Evolutionary conservation across 805 yeast species (phyloP), one percentile per base, ranked within the genome.

Genomic region (Pichia californica): DNA sequence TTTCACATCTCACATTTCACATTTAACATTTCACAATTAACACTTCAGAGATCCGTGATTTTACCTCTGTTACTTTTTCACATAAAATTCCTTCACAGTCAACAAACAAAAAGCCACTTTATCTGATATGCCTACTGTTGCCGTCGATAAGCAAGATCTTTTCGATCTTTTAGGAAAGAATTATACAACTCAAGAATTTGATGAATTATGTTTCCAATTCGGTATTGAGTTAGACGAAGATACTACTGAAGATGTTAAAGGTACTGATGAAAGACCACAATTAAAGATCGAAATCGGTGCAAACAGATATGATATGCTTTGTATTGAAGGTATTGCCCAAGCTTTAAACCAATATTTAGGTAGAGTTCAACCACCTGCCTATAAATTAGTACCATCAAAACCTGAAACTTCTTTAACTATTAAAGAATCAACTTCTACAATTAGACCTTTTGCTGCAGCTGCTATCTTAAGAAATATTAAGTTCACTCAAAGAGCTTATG

Each of bases 171-270:
- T 93, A 50, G 98, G 75, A 31, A 70, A 70, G 49, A 60, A 66
- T 40, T 80, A 79, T 61, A 76, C 96, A 56, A 84, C 93, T 53
- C 79, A 88, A 56, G 99, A 91, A 61, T 89, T 93, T 56, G 99
- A 93, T 62, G 97, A 89, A 67, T 77, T 93, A 54, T 93, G 98
- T 70, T 93, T 93, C 71, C 94, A 91, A 60, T 93, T 89, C 56
- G 99, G 99, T 57, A 81, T 93, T 54, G 99, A 93, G 70, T 76
- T 93, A 49, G 99, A 93, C 64, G 99, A 94, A 69, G 98, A 94
- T 64, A 88, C 95, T 61, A 85, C 95, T 34, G 87, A 83, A 30
- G 81, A 76, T 38, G 81, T 83, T 52, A 66, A 62, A 47, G 77
- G 74, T 62, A 70, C 73, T n/a, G 85, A 79, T 51, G 95, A 87